These are phyloP conservation scores for Sporothrix phasma DNA, from an alignment of 2,329 filamentous ascomycete genomes.

Conservation along the genomic window DNA sequence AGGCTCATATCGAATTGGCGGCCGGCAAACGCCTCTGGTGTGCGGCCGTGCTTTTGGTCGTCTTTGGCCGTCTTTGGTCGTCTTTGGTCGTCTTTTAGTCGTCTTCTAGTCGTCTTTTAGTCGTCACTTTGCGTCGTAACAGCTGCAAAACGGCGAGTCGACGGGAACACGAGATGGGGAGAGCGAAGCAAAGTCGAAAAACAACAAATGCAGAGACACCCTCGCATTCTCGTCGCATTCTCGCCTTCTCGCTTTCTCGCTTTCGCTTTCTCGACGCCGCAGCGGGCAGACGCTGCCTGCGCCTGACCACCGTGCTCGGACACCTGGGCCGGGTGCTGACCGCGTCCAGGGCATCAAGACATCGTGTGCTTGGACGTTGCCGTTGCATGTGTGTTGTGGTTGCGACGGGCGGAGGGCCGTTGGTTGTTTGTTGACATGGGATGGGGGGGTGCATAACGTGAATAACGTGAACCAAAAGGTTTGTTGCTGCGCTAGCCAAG, in stretches of 20 bases:
- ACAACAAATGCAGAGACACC: too few relatives aligned
- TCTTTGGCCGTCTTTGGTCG: too few relatives aligned
- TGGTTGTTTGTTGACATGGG: slow-evolving; percentile 8
- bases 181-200: background rate
- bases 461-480: too few relatives aligned
- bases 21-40: background rate
- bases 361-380: too few relatives aligned
- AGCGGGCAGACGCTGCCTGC: background rate
- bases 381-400: background rate
- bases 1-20: background rate
- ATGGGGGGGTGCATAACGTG: too few relatives aligned
- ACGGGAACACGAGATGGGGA: background rate
- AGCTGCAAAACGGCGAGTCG: background rate
- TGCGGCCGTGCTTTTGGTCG: background rate
- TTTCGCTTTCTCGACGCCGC: background rate
- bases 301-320: background rate
- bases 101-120: too few relatives aligned
- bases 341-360: background rate
- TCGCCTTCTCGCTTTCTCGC: too few relatives aligned
- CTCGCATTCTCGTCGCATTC: too few relatives aligned
- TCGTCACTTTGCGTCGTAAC: too few relatives aligned
- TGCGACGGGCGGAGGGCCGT: background rate
- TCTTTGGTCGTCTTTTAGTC: too few relatives aligned
- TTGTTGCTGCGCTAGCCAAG: background rate
- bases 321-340: background rate